Evolutionary conservation across 306 rosid species (phyloP).

Genomic region (Cyclanthera cordifolia): DNA sequence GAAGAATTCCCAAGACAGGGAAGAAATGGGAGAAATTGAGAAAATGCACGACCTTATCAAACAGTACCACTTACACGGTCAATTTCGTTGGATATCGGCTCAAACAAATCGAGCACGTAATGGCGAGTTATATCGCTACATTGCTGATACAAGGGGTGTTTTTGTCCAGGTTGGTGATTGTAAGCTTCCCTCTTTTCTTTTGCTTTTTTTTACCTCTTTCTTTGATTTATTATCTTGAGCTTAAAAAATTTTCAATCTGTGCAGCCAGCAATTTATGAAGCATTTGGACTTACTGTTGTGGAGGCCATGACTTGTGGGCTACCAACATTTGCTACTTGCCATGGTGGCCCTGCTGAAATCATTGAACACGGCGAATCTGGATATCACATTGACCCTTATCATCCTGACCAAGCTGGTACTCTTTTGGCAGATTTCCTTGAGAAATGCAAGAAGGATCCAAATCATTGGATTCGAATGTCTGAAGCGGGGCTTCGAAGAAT

Average conservation of each 20-base stretch:
- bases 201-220: background rate
- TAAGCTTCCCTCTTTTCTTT: background rate
- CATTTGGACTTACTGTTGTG: slow-evolving; percentile 93
- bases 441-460: slow-evolving; percentile 49
- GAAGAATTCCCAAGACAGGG: slow-evolving; percentile 70
- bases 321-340: slow-evolving; percentile 82
- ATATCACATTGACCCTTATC: slow-evolving; percentile 88
- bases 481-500: slow-evolving; percentile 75
- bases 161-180: slow-evolving; percentile 55
- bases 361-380: slow-evolving; percentile 81
- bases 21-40: slow-evolving; percentile 85
- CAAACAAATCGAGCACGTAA: slow-evolving; percentile 87
- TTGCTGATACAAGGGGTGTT: slow-evolving; percentile 79
- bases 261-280: slow-evolving; percentile 97
- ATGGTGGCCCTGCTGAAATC: slow-evolving; percentile 97
- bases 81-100: slow-evolving; percentile 72
- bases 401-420: slow-evolving; percentile 54
- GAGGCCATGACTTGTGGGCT: slow-evolving; percentile 94
- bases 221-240: background rate
- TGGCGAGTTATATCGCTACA: slow-evolving; percentile 84
- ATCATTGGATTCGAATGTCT: slow-evolving; percentile 58
- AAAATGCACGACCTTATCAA: slow-evolving; percentile 69
- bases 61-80: slow-evolving; percentile 46
- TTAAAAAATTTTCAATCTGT: slow-evolving; percentile 1
- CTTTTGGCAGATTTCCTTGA: slow-evolving; percentile 55